Evolutionary conservation across 192 early-diverging fungal genomes (phyloP), one percentile per base, ranked within the genome.

Genomic region (Backusella tuberculispora): DNA sequence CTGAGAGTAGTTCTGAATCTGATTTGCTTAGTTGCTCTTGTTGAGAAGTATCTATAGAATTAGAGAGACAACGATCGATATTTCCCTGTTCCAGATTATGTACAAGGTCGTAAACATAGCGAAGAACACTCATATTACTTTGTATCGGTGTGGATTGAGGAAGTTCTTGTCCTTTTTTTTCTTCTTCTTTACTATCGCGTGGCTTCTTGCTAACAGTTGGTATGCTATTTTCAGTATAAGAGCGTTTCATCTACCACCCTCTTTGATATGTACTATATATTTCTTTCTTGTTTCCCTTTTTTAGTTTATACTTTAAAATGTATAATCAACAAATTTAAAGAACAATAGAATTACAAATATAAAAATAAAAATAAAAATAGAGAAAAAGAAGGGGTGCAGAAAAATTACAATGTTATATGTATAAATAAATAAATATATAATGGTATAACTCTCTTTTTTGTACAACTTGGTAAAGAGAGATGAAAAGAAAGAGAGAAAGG

Each of bases 11-110:
- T 12, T 63, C 67, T 17, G 67, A 34, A 38, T 60, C 19, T 13
- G 38, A 45, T 71, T 66, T 45, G 47, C 60, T 72, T 5, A 76
- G 71, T 24, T 74, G 71, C 34, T 76, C 64, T 34, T 75, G 60
- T 19, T 72, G 37, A 73, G 50, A 45, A 34, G 24, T 24, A 7
- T 38, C 37, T n/a, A 63, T 37, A 17, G 34, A 60, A 69, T 50
- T 47, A 43, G 67, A 68, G n/a, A 69, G 42, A 47, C 53, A 66
- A 26, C 38, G 24, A 9, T 73, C 72, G 26, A 73, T 73, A 26
- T 73, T 63, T 10, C 56, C 56, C 42, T 73, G 60, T 13, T 73
- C 72, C 42, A 73, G 17, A 41, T 63, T 73, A 19, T 73, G 10
- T 41, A 73, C 44, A 17, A 73, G 68, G 14, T 69, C 21, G 44